Percentiles rank a stretch among this genome's conserved stretches.
Evolutionary conservation across 257 asterid species (phyloP).

Genomic region (Capsicum rhomboideum): DNA sequence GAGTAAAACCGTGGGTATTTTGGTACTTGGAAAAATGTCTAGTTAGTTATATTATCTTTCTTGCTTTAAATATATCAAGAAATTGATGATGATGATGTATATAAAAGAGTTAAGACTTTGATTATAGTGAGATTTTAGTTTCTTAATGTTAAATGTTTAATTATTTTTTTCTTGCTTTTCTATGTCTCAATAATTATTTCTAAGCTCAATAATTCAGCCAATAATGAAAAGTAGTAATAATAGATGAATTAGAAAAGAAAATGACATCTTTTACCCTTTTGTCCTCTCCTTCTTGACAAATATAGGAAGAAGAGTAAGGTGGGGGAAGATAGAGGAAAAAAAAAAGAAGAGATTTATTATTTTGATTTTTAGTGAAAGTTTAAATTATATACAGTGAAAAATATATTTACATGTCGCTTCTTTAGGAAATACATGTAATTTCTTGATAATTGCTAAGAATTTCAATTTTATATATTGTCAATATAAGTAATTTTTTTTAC

Average conservation of each 20-base stretch:
- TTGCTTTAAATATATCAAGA: slow-evolving; percentile 12
- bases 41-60: background rate
- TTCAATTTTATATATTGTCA: no score
- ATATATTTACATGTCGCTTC: no score
- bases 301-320: background rate
- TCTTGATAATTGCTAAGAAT: background rate
- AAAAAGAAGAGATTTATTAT: background rate
- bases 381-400: background rate
- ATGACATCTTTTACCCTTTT: background rate
- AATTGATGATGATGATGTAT: slow-evolving; percentile 17
- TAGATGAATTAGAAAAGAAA: background rate
- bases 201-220: background rate
- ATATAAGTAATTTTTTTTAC: no score
- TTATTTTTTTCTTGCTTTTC: background rate
- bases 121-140: background rate
- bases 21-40: slow-evolving; percentile 29
- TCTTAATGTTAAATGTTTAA: background rate
- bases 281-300: background rate
- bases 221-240: background rate
- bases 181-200: background rate
- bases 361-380: background rate
- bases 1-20: slow-evolving; percentile 80
- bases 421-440: no score
- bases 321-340: background rate
- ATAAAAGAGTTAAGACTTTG: slow-evolving; percentile 8